A percentile compares a stretch with the other conserved stretches of the same genome.
Evolutionary conservation across 2,329 filamentous ascomycete species (phyloP).

Genomic region (Achaetomium macrosporum): DNA sequence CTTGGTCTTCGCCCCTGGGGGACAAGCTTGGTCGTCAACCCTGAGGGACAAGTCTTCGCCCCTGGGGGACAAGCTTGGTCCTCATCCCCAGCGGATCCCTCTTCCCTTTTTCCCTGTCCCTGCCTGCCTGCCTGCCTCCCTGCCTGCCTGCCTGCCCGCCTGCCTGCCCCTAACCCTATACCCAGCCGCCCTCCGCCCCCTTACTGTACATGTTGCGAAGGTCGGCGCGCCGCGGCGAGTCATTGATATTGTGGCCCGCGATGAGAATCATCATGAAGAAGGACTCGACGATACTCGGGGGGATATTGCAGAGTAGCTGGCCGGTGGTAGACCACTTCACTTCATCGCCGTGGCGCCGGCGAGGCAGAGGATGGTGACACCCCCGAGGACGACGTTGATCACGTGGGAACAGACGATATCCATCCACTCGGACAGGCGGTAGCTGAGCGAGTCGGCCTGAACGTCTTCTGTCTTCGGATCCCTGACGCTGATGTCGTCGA

Average conservation of each 20-base stretch:
- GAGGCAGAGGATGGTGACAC: neutral
- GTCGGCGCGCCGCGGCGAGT: neutral
- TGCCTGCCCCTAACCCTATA: too few species aligned
- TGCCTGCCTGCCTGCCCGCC: too few species aligned
- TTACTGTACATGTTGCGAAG: neutral
- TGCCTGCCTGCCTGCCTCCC: too few species aligned
- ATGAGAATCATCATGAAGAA: neutral
- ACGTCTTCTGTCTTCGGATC: neutral
- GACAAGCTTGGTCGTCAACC: too few species aligned
- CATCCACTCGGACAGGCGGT: neutral
- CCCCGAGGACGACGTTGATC: neutral
- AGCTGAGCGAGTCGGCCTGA: neutral
- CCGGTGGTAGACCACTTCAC: neutral
- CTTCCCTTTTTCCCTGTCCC: too few species aligned
- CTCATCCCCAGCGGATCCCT: too few species aligned
- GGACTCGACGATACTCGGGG: neutral
- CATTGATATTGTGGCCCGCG: neutral
- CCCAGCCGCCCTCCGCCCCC: too few species aligned
- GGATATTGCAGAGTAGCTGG: neutral
- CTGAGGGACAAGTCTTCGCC: too few species aligned
- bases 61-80: too few species aligned
- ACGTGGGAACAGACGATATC: neutral
- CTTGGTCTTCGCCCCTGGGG: too few species aligned
- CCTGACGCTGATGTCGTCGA: neutral
- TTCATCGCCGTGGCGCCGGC: neutral